A percentile compares a stretch with the other conserved stretches of the same genome.
phyloP scores from a whole-genome alignment of 768 basidiomycete genomes.

The Boletellus ananas region DNA sequence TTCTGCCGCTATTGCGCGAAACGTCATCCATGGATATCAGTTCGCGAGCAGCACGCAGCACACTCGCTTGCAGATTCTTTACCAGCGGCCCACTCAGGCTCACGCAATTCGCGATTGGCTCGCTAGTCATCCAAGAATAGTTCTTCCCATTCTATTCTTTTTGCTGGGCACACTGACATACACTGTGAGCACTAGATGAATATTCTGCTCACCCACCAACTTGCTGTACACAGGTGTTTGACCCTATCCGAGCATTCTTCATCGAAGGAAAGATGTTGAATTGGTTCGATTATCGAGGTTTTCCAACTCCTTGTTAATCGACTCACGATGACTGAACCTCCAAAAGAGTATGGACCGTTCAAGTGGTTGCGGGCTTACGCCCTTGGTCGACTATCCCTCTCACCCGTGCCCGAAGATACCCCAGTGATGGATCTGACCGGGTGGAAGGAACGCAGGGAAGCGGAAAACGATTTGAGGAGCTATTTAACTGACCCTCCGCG shows the following conservation, averaged over 20 bases:
- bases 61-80: conserved; percentile 53
- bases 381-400: conserved; percentile 45
- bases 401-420: conserved; percentile 17
- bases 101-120: conserved; percentile 77
- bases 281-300: conserved; percentile 80
- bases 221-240: conserved; percentile 65
- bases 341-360: conserved; percentile 64
- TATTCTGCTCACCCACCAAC: background rate
- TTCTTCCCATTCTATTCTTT: conserved; percentile 77
- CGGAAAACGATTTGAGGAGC: conserved; percentile 57
- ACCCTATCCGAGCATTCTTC: conserved; percentile 83
- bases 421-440: conserved; percentile 37
- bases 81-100: conserved; percentile 61
- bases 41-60: conserved; percentile 28
- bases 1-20: conserved; percentile 78
- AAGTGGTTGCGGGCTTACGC: conserved; percentile 71
- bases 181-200: conserved; percentile 50
- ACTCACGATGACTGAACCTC: background rate
- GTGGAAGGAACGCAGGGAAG: conserved; percentile 86
- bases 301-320: conserved; percentile 9
- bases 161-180: conserved; percentile 88
- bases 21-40: conserved; percentile 65
- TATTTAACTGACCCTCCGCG: conserved; percentile 81
- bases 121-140: conserved; percentile 80
- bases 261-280: conserved; percentile 78